These are phyloP conservation scores for Pseudognaphalium luteoalbum DNA, from an alignment of 129 eudicot species.

Conservation along the genomic window DNA sequence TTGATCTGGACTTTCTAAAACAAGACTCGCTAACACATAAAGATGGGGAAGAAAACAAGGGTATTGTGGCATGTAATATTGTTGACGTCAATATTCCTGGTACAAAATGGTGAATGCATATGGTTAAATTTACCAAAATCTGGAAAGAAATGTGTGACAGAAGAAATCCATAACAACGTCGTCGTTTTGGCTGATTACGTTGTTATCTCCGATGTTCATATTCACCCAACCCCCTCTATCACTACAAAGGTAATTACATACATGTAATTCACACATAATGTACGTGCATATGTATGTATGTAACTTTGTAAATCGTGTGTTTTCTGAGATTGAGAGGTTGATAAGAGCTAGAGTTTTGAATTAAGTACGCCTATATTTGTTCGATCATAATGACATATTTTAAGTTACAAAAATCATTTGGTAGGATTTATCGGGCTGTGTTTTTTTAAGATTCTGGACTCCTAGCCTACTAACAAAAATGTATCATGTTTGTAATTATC, in stretches of 20 bases:
- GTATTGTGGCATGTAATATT: constrained; percentile 26
- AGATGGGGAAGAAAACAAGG: constrained; percentile 33
- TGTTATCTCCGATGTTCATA: constrained; percentile 75
- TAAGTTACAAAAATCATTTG: neutral
- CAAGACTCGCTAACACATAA: constrained; percentile 1
- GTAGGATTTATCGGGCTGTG: neutral
- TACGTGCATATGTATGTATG: constrained; percentile 5
- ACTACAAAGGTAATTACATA: constrained; percentile 59
- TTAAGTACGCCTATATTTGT: neutral
- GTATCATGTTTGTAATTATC: neutral
- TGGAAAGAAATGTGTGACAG: constrained; percentile 88
- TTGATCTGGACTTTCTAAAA: constrained; percentile 12
- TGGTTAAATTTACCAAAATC: constrained; percentile 72
- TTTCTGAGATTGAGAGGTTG: constrained; percentile 13
- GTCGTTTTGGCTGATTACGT: constrained; percentile 90
- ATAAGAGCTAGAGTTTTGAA: constrained; percentile 23
- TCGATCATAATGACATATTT: neutral
- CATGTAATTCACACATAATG: constrained; percentile 2
- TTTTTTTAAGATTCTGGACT: neutral
- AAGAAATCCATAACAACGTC: constrained; percentile 86
- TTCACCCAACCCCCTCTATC: constrained; percentile 64
- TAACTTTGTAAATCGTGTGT: neutral
- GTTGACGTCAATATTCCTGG: constrained; percentile 22
- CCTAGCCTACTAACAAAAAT: constrained; percentile 1
- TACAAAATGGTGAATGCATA: constrained; percentile 43